Percentiles rank a stretch among this genome's conserved stretches.
phyloP scores from a whole-genome alignment of 148 eudicot genomes.

The Simmondsia chinensis region DNA sequence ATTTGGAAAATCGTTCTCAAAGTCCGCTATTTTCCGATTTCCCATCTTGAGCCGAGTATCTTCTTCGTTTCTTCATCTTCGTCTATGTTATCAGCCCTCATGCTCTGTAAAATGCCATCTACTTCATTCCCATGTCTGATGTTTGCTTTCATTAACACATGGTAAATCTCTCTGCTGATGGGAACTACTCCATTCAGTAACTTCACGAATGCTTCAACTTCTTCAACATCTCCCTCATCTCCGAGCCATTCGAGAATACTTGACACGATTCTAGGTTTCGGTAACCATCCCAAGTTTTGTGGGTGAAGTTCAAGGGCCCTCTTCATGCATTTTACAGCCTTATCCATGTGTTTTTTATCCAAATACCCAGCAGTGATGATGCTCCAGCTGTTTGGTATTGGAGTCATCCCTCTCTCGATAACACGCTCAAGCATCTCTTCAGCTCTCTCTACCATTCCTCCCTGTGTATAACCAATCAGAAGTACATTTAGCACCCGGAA shows the following conservation, averaged over 20 bases:
- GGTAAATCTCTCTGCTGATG: constrained; percentile 16
- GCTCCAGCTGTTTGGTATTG: constrained; percentile 40
- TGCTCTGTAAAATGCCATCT: constrained; percentile 19
- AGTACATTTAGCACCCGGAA: constrained; percentile 39
- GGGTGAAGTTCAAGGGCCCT: constrained; percentile 27
- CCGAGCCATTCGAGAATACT: constrained; percentile 36
- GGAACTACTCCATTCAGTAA: constrained; percentile 17
- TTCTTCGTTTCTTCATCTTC: constrained; percentile 18
- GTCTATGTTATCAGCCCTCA: constrained; percentile 21
- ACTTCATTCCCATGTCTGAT: constrained; percentile 10
- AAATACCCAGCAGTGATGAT: constrained; percentile 39
- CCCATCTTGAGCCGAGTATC: constrained; percentile 1
- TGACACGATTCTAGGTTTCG: constrained; percentile 22
- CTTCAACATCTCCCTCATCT: constrained; percentile 20
- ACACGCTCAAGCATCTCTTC: constrained; percentile 31
- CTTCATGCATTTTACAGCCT: constrained; percentile 36
- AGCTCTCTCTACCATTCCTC: constrained; percentile 28
- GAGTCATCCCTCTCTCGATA: constrained; percentile 22
- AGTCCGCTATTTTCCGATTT: not conserved
- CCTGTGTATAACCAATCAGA: constrained; percentile 33
- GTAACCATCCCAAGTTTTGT: constrained; percentile 32
- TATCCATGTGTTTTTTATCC: constrained; percentile 20
- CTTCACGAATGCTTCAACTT: constrained; percentile 32
- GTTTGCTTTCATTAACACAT: constrained; percentile 14
- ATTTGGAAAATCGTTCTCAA: not conserved